A percentile compares a stretch with the other conserved stretches of the same genome.
These are phyloP conservation scores for Fusarium kyushuense DNA, from an alignment of 2,329 filamentous ascomycete genomes.

Conservation along the genomic window DNA sequence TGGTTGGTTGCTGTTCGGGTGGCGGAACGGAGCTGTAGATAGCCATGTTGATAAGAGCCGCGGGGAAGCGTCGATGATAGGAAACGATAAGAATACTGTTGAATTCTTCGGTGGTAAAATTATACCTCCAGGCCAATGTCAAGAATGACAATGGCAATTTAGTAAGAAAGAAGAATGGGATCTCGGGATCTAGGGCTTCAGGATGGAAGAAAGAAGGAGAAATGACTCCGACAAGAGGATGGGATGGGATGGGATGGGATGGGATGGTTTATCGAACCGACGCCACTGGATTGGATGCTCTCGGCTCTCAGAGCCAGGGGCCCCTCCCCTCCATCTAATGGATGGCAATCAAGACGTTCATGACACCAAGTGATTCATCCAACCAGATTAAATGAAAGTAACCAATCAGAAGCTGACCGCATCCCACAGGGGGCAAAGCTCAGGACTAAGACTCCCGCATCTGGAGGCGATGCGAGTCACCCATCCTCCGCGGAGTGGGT, in stretches of 20 bases:
- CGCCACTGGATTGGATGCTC: conserved; percentile 30
- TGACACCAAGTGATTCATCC: conserved; percentile 45
- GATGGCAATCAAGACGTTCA: conserved; percentile 29
- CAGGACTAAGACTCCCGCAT: conserved; percentile 17
- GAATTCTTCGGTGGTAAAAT: neutral
- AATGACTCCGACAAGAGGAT: conserved; percentile 7
- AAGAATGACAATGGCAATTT: conserved; percentile 9
- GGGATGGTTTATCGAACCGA: conserved; percentile 26
- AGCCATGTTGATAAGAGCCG: conserved; percentile 56
- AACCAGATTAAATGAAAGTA: conserved; percentile 6
- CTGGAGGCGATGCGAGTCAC: conserved; percentile 66
- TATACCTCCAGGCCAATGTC: neutral
- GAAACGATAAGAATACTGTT: conserved; percentile 3
- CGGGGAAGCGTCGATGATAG: conserved; percentile 11
- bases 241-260: conserved; percentile 18
- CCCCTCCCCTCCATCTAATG: conserved; percentile 23
- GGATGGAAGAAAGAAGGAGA: conserved; percentile 13
- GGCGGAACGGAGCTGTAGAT: conserved; percentile 67
- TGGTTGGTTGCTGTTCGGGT: conserved; percentile 51
- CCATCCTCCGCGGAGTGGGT: conserved; percentile 24
- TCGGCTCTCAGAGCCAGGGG: conserved; percentile 4
- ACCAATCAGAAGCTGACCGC: conserved; percentile 51
- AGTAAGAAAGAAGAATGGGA: neutral
- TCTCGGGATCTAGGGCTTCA: conserved; percentile 1
- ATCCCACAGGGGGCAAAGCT: conserved; percentile 48